A percentile compares a stretch with the other conserved stretches of the same genome.
phyloP scores from a whole-genome alignment of 345 rosid genomes.

The Populus nigra region DNA sequence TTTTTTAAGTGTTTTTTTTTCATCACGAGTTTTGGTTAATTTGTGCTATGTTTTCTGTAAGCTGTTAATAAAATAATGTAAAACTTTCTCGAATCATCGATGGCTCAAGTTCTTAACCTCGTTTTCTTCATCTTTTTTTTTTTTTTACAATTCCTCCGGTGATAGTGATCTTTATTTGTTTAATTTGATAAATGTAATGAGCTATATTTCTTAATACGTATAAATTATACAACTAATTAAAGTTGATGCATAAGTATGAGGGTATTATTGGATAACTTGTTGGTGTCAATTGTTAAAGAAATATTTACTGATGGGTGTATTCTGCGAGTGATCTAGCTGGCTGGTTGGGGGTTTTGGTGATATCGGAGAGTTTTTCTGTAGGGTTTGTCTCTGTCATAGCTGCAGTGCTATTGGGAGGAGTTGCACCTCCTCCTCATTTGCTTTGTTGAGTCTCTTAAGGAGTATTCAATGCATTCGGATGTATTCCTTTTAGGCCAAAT shows the following conservation, averaged over 20 bases:
- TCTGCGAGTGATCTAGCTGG: neutral
- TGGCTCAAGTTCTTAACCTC: conserved; percentile 29
- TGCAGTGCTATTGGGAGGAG: conserved; percentile 19
- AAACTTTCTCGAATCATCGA: conserved; percentile 12
- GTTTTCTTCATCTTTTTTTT: neutral
- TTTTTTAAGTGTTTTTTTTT: neutral
- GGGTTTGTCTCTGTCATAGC: conserved; percentile 27
- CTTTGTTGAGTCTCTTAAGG: conserved; percentile 29
- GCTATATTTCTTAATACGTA: neutral
- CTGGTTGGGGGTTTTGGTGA: neutral
- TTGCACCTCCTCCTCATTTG: conserved; percentile 20
- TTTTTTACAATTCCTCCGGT: conserved; percentile 9
- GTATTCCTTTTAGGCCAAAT: conserved; percentile 22
- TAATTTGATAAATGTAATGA: neutral
- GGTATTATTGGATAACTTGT: no score
- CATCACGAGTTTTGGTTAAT: neutral
- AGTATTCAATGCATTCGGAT: conserved; percentile 45
- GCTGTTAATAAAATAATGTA: conserved; percentile 41
- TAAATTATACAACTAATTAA: neutral
- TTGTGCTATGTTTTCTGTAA: conserved; percentile 13
- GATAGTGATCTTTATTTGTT: neutral
- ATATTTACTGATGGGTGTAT: neutral
- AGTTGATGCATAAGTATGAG: no score
- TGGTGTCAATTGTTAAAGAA: no score
- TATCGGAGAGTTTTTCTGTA: neutral